These are phyloP conservation scores for Ascochyta pisi DNA, from an alignment of 2,329 filamentous ascomycete genomes.

Conservation along the genomic window DNA sequence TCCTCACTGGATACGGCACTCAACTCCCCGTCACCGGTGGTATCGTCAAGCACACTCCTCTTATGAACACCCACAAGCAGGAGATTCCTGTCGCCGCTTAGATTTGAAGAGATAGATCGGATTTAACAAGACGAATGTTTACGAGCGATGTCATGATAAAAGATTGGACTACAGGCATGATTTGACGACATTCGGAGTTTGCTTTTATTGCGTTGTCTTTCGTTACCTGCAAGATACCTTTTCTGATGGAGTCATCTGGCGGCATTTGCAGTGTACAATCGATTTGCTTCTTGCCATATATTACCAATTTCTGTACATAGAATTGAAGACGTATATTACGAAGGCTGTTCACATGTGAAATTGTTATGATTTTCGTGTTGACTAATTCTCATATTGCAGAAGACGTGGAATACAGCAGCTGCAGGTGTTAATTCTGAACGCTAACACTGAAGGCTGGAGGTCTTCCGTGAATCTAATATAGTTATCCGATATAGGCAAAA, in stretches of 20 bases:
- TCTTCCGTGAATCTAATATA: too few relatives aligned
- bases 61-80: conserved; percentile 35
- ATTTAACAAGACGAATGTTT: neutral
- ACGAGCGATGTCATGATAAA: conserved; percentile 17
- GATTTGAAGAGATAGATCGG: neutral
- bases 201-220: conserved; percentile 27
- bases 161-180: conserved; percentile 17
- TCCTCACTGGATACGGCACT: conserved; percentile 76
- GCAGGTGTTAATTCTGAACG: too few relatives aligned
- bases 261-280: conserved; percentile 41
- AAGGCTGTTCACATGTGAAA: neutral
- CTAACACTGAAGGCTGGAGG: too few relatives aligned
- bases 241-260: conserved; percentile 43
- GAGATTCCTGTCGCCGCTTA: conserved; percentile 13
- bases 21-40: conserved; percentile 89
- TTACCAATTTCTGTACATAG: conserved; percentile 15
- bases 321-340: conserved; percentile 8
- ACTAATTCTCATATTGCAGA: neutral
- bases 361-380: neutral
- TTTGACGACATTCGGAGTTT: conserved; percentile 21
- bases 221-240: conserved; percentile 48
- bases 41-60: conserved; percentile 70
- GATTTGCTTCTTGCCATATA: conserved; percentile 18
- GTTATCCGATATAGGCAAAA: too few relatives aligned
- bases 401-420: too few relatives aligned